phyloP scores from a whole-genome alignment of 495 filamentous ascomycete genomes.

The Neurospora sublineolata region DNA sequence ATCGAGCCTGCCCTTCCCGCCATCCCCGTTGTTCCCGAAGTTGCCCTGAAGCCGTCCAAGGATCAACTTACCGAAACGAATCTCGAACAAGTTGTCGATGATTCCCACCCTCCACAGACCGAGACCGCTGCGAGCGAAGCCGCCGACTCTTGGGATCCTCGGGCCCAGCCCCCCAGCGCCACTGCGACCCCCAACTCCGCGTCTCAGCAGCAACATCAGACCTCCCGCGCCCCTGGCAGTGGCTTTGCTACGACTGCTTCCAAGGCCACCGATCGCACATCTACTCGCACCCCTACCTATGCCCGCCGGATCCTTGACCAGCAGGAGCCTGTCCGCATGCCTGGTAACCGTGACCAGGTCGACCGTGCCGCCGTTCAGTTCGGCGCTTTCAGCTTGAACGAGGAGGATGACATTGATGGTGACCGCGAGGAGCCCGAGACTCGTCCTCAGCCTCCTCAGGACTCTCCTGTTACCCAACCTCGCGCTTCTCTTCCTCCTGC shows the following conservation, averaged over 20 bases:
- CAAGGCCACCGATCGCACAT: conserved; percentile 54
- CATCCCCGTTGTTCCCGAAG: conserved; percentile 36
- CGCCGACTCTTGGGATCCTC: conserved; percentile 68
- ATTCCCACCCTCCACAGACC: conserved; percentile 58
- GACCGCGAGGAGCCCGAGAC: conserved; percentile 93
- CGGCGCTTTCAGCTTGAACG: conserved; percentile 87
- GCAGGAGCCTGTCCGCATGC: conserved; percentile 96
- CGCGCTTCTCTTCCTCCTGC: conserved; percentile 80
- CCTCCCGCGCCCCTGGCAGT: conserved; percentile 43
- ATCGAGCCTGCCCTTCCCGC: conserved; percentile 16
- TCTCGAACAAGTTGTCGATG: conserved; percentile 77
- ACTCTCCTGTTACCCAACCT: conserved; percentile 83
- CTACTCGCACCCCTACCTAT: conserved; percentile 57
- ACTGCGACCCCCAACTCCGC: conserved; percentile 43
- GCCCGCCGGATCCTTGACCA: conserved; percentile 82
- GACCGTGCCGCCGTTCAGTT: conserved; percentile 94
- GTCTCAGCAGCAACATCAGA: conserved; percentile 45
- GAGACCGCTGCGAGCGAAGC: conserved; percentile 85
- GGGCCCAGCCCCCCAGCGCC: conserved; percentile 37
- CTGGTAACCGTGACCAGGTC: conserved; percentile 82
- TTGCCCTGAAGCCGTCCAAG: conserved; percentile 53
- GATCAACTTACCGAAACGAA: conserved; percentile 84
- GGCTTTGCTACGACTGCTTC: conserved; percentile 64
- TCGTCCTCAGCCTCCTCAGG: conserved; percentile 83
- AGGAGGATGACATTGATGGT: conserved; percentile 66